Conservation (phyloP, 2,329 filamentous ascomycete species). For the Penicillium aurantiogriseum region DNA sequence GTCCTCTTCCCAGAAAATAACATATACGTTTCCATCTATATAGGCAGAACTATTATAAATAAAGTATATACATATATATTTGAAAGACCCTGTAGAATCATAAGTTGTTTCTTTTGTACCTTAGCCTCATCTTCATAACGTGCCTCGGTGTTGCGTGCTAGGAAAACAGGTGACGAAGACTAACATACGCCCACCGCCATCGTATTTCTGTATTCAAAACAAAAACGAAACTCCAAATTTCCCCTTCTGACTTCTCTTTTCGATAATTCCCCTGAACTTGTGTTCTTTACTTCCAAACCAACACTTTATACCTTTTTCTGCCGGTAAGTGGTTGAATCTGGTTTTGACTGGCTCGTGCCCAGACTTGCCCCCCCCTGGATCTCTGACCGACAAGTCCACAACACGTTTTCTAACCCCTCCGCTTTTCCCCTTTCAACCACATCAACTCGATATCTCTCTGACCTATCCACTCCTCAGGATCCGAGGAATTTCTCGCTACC, state of each 20-base stretch:
- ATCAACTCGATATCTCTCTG: constrained; percentile 11
- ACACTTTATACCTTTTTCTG: constrained; percentile 9
- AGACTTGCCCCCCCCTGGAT: constrained; percentile 6
- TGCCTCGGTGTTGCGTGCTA: neutral
- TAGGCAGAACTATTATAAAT: constrained; percentile 9
- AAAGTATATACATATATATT: neutral
- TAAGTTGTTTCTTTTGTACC: neutral
- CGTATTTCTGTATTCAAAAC: constrained; percentile 37
- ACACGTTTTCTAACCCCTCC: constrained; percentile 26
- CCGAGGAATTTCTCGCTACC: constrained; percentile 27
- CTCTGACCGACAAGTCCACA: constrained; percentile 21
- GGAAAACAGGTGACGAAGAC: constrained; percentile 35
- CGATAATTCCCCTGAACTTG: constrained; percentile 13
- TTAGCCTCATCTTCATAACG: neutral
- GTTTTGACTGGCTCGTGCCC: constrained; percentile 7
- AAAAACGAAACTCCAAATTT: constrained; percentile 25
- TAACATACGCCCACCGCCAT: constrained; percentile 35
- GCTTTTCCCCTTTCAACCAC: constrained; percentile 14
- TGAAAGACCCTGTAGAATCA: neutral
- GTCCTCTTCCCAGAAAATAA: constrained; percentile 7
- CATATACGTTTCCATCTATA: neutral
- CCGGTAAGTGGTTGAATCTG: constrained; percentile 8
- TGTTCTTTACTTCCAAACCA: constrained; percentile 5
- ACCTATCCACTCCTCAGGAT: constrained; percentile 13
- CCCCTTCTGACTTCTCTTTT: constrained; percentile 14